Conservation (phyloP, 1,284 basidiomycete genomes). For the Phlebopus sp. region DNA sequence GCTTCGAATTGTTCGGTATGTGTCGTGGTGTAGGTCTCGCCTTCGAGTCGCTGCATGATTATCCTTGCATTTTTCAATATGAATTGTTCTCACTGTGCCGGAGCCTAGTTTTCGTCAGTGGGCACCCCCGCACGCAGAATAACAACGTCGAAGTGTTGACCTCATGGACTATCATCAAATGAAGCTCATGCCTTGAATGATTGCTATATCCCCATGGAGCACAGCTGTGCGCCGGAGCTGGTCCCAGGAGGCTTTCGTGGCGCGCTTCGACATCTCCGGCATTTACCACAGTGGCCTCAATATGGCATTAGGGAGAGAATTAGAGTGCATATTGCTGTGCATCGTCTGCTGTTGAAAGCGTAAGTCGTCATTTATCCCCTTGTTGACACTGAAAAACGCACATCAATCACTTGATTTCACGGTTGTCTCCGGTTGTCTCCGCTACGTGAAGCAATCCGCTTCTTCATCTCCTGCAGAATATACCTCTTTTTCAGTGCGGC, state of each 20-base stretch:
- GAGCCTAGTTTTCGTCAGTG: neutral
- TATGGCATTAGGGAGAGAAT: neutral
- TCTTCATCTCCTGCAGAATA: neutral
- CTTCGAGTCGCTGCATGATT: neutral
- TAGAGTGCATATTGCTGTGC: neutral
- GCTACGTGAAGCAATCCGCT: neutral
- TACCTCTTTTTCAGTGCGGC: too few relatives aligned
- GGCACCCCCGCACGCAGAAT: neutral
- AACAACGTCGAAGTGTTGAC: neutral
- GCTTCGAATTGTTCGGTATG: neutral
- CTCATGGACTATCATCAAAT: neutral
- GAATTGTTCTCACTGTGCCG: neutral
- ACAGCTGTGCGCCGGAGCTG: neutral
- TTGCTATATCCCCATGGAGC: neutral
- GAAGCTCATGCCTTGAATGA: neutral
- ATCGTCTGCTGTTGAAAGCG: neutral
- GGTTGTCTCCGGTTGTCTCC: neutral
- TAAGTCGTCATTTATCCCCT: neutral
- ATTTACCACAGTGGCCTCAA: neutral
- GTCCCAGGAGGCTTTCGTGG: neutral
- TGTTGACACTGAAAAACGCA: neutral
- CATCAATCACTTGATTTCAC: neutral
- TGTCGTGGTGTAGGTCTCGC: neutral
- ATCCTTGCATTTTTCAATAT: neutral
- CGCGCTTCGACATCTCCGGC: neutral